These are phyloP conservation scores for Akanthomyces muscarius DNA, from an alignment of 2,329 filamentous ascomycete genomes.

Conservation along the genomic window DNA sequence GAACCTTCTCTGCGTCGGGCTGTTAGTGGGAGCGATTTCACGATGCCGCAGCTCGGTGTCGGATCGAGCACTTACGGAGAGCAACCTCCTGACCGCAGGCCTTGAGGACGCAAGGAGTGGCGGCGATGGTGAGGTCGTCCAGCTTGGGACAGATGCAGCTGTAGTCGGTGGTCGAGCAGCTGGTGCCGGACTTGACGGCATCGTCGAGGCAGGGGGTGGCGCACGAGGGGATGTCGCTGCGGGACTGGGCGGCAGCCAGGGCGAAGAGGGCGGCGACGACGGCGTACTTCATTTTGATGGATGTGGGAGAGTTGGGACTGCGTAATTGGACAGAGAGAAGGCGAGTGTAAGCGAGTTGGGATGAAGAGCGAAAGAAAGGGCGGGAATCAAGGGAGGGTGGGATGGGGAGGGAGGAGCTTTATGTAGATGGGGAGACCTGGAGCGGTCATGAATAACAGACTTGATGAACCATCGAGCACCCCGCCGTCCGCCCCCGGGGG, in stretches of 20 bases:
- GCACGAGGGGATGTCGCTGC: conserved; percentile 35
- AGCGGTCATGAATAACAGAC: background rate
- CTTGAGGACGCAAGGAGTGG: conserved; percentile 34
- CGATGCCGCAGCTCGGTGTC: no score
- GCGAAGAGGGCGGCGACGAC: conserved; percentile 33
- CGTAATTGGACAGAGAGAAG: conserved; percentile 22
- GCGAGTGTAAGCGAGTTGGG: conserved; percentile 31
- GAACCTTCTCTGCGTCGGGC: conserved; percentile 32
- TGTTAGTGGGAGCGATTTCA: conserved; percentile 19
- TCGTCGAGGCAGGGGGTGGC: conserved; percentile 35
- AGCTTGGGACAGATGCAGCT: conserved; percentile 35
- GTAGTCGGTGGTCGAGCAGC: conserved; percentile 32
- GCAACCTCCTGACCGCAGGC: conserved; percentile 35
- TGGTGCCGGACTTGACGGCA: conserved; percentile 29
- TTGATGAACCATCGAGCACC: background rate
- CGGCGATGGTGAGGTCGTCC: conserved; percentile 28
- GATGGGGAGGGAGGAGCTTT: conserved; percentile 24
- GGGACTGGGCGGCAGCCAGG: conserved; percentile 33
- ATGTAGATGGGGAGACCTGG: conserved; percentile 23
- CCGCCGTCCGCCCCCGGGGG: background rate
- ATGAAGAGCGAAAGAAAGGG: conserved; percentile 18
- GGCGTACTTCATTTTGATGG: conserved; percentile 38
- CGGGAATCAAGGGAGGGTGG: conserved; percentile 23
- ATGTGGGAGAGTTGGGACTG: conserved; percentile 16
- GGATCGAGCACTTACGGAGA: conserved; percentile 31